Base-by-base conservation (phyloP, 1,139 yeast species). In the Yamadazyma spencermartinsiae region DNA sequence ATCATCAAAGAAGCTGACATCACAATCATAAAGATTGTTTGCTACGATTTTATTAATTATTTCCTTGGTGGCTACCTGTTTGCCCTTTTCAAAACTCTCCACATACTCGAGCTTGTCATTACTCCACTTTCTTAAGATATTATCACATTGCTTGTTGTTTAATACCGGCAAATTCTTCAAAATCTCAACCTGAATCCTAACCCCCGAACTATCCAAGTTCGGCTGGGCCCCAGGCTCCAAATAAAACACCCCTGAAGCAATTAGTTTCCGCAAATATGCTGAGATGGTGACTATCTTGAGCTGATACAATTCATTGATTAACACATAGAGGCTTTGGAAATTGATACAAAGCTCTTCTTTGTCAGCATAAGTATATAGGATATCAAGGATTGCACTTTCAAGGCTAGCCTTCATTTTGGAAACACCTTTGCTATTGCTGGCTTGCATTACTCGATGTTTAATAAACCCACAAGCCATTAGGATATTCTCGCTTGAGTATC, bases 161-260 rank as follows among this genome's bases (percentile, higher is more conserved):
- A 73, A 48, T 1, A 68, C 71, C 0, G 86, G 86, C 13, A 83
- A 56, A 44, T 80, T 79, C 45, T 69, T 65, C 24, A 83, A 58
- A 20, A 82, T 69, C 16, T 61, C 49, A 24, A 79, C 54, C 51
- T 82, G 88, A 13, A 68, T 61, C 28, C 63, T 58, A 10, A 73
- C 45, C 55, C 60, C 45, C 43, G 56, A 44, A 46, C 58, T 15
- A 53, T 60, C 46, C 27, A 43, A 26, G 17, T 43, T 41, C 4
- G 44, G 42, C 13, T 43, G 49, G 9, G 48, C 40, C 3, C 55
- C 60, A 1, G 62, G 62, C 4, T 70, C 61, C 6, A 75, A 55
- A 55, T 84, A 87, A 36, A 88, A 75, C 0, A 86, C 69, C 4
- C 96, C 97, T 1, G 94, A 82, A 4, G 96, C 88, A 37, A 89